These are phyloP conservation scores for Ogataea ganodermae DNA, from an alignment of 805 yeast genomes.

Conservation along the genomic window DNA sequence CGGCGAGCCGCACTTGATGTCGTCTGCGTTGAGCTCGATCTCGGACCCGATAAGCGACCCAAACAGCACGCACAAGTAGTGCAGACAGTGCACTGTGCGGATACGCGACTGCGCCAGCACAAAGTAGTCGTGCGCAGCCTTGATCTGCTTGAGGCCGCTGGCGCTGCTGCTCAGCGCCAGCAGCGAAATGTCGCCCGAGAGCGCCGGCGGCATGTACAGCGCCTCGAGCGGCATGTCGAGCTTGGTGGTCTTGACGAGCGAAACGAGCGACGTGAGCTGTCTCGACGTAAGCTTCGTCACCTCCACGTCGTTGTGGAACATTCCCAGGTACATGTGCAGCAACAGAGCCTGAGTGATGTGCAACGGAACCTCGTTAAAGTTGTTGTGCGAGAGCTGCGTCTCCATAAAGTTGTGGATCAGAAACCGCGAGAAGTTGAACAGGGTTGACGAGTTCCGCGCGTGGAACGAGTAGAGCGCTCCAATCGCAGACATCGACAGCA, in stretches of 20 bases:
- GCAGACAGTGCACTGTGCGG: constrained; percentile 53
- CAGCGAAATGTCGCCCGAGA: constrained; percentile 23
- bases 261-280: constrained; percentile 55
- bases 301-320: constrained; percentile 57
- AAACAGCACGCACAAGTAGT: constrained; percentile 50
- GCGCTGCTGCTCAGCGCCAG: constrained; percentile 9
- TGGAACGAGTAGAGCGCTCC: constrained; percentile 88
- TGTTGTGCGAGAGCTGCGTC: constrained; percentile 44
- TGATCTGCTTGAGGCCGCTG: constrained; percentile 30
- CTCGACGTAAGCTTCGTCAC: constrained; percentile 50
- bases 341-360: constrained; percentile 59
- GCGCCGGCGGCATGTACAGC: constrained; percentile 44
- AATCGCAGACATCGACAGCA: constrained; percentile 80
- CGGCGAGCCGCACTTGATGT: constrained; percentile 64
- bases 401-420: constrained; percentile 70
- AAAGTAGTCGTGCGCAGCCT: constrained; percentile 51
- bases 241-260: constrained; percentile 53
- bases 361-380: constrained; percentile 54
- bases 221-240: constrained; percentile 52
- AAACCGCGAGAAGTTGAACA: constrained; percentile 67
- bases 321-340: constrained; percentile 55
- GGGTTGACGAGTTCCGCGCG: constrained; percentile 69
- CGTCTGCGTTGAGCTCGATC: constrained; percentile 42
- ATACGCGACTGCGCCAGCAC: constrained; percentile 57
- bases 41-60: constrained; percentile 46